These are phyloP conservation scores for Mimosa pudica DNA, from an alignment of 306 rosid genomes.

Conservation along the genomic window DNA sequence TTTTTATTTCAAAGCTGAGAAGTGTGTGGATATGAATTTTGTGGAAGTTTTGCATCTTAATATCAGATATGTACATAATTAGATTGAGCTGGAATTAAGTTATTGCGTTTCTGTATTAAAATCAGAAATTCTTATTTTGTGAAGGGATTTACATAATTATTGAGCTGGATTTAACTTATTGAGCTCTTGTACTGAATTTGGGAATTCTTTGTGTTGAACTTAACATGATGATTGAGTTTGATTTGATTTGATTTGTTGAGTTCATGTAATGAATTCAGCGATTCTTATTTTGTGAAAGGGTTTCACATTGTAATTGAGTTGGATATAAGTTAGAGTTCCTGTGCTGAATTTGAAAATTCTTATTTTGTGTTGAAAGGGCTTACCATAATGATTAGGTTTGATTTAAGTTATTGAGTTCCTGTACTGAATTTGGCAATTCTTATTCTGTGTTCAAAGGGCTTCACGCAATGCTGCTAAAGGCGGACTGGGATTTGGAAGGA, in stretches of 20 bases:
- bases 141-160: too few species aligned
- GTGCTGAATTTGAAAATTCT: background rate
- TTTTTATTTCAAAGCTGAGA: background rate
- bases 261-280: background rate
- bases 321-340: background rate
- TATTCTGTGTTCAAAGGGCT: slow-evolving; percentile 38
- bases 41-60: background rate
- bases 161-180: background rate
- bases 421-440: background rate
- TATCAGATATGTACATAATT: background rate
- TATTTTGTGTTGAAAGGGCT: slow-evolving; percentile 38
- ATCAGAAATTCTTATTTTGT: too few species aligned
- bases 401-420: background rate
- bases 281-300: slow-evolving; percentile 31
- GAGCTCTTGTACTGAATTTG: background rate
- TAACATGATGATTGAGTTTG: slow-evolving; percentile 31
- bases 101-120: too few species aligned
- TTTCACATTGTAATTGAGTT: slow-evolving; percentile 23
- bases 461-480: slow-evolving; percentile 41
- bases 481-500: slow-evolving; percentile 49
- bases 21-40: background rate
- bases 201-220: slow-evolving; percentile 18
- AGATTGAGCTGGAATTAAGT: background rate
- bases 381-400: slow-evolving; percentile 22
- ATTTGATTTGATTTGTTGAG: background rate